Evolutionary conservation across 1,284 basidiomycete species (phyloP), one percentile per base, ranked within the genome.

Genomic region (Ceratobasidium sp.): DNA sequence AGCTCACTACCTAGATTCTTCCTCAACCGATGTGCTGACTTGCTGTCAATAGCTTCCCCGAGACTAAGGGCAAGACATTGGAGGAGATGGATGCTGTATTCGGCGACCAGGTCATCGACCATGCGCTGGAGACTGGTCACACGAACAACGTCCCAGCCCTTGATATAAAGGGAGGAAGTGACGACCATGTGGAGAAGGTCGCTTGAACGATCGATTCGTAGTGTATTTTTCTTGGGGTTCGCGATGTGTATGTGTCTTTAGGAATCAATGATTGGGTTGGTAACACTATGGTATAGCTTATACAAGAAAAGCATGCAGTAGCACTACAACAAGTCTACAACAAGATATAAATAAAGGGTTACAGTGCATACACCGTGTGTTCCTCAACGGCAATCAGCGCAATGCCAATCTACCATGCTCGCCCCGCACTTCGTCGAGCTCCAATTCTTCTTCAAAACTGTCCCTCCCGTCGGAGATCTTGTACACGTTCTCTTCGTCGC

Each of bases 21-120:
- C 9, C 60, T 23, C 12, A 8, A 5, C 23, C n/a, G n/a, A 26
- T 8, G 5, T 30, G 39, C 65, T 70, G 41, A 70, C 32, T 28
- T n/a, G 39, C 30, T n/a, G 41, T 23, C 32, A 9, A 26, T 55
- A 64, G 59, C 50, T 80, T 80, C 77, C 79, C 79, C 41, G 79
- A 81, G 76, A 80, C 79, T n/a, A 79, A 80, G 76, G 72, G 74
- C 45, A 75, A 76, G 70, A 77, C 79, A 1, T 76, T 80, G 41
- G 79, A 80, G 75, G 78, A 80, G 75, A 78, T 80, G 61, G 77
- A 46, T 61, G 71, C 59, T 28, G 71, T 78, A 21, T 78, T 78
- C 50, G 77, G 77, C 21, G 77, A 78, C 73, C 71, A 72, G 28
- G 61, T 57, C n/a, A 72, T 72, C 21, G 71, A 55, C 14, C 71